A percentile compares a stretch with the other conserved stretches of the same genome.
Conservation (phyloP, 1,284 basidiomycete genomes). For the Cutaneotrichosporon cavernicola region DNA sequence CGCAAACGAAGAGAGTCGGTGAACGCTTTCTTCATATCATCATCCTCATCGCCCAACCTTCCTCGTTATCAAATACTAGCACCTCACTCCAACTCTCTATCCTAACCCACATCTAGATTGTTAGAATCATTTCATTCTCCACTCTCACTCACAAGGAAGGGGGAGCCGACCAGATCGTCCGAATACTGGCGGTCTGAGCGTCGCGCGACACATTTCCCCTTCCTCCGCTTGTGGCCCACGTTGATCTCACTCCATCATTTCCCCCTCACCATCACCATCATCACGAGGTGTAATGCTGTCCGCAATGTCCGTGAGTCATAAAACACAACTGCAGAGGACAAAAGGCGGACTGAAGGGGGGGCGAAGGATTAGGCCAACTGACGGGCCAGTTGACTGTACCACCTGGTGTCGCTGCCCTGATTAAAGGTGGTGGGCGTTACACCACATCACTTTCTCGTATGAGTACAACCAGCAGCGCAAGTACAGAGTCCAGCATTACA, state of each 20-base stretch:
- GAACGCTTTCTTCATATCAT: too few relatives aligned
- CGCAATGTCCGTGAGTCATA: slow-evolving; percentile 4
- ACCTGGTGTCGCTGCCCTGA: background rate
- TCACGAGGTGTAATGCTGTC: background rate
- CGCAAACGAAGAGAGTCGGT: too few relatives aligned
- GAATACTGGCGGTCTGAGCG: background rate
- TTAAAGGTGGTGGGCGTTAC: slow-evolving; percentile 1
- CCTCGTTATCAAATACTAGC: too few relatives aligned
- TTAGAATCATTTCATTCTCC: too few relatives aligned
- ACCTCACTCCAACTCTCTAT: too few relatives aligned
- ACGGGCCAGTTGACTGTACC: slow-evolving; percentile 5
- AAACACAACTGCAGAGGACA: too few relatives aligned
- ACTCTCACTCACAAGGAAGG: background rate
- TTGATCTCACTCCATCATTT: background rate
- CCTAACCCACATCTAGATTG: too few relatives aligned
- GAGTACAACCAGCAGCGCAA: slow-evolving; percentile 5
- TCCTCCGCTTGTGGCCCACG: background rate
- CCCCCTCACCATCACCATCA: background rate
- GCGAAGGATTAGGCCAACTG: background rate
- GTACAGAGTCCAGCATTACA: background rate
- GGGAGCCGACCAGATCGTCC: background rate
- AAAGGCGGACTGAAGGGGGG: background rate
- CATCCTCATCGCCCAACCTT: too few relatives aligned
- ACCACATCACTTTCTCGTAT: slow-evolving; percentile 1
- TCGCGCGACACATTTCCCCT: background rate